Percentiles rank a stretch among this genome's conserved stretches.
Conservation (phyloP, 179 eudicot species). For the Heliamphora pulchella region DNA sequence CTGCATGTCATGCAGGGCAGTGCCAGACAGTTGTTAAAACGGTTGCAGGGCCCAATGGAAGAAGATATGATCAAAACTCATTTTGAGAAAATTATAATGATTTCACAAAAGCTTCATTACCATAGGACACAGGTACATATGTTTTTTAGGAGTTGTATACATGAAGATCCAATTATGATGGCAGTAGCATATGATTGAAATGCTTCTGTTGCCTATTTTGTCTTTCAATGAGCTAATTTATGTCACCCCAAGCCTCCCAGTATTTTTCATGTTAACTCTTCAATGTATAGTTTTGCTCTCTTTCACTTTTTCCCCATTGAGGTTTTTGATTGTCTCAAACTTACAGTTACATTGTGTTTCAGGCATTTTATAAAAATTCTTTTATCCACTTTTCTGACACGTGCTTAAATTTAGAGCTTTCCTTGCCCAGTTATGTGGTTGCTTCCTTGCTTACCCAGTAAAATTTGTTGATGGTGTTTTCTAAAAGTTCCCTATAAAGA, state of each 20-base stretch:
- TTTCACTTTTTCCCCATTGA: not conserved
- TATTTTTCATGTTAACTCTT: not conserved
- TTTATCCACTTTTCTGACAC: not conserved
- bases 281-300: not conserved
- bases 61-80: slow-evolving; percentile 82
- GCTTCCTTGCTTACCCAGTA: not conserved
- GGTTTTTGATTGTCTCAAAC: not conserved
- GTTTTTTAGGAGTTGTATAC: not conserved
- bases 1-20: slow-evolving; percentile 55
- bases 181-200: not conserved
- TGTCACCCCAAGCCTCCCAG: not conserved
- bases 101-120: slow-evolving; percentile 47
- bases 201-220: not conserved
- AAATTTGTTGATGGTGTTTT: not conserved
- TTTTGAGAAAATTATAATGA: slow-evolving; percentile 71
- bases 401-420: slow-evolving; percentile 3
- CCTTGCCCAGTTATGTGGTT: not conserved
- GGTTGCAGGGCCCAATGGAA: slow-evolving; percentile 82
- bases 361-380: not conserved
- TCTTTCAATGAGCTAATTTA: not conserved
- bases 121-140: slow-evolving; percentile 51
- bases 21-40: slow-evolving; percentile 87
- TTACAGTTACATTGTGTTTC: not conserved
- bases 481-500: not conserved
- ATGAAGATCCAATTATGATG: not conserved